phyloP scores from a whole-genome alignment of 1,139 yeast genomes.

The Geotrichum restrictum region DNA sequence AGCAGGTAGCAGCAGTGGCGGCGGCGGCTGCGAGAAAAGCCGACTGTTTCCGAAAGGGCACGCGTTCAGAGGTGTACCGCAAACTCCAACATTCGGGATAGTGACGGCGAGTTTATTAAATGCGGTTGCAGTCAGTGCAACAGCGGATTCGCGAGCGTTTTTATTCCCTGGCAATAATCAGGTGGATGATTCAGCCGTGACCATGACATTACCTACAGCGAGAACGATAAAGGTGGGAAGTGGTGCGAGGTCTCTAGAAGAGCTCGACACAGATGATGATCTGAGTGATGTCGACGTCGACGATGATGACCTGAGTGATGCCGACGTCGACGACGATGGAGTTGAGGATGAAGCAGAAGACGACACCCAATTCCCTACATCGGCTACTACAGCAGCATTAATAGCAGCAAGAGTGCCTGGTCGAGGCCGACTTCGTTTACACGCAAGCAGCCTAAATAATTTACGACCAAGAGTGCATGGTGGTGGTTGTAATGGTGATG shows the following conservation, averaged over 20 bases:
- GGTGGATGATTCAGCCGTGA: not conserved
- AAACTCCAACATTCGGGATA: slow-evolving; percentile 9
- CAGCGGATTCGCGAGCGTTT: slow-evolving; percentile 13
- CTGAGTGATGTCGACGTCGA: not conserved
- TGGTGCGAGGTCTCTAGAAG: not conserved
- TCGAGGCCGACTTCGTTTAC: too few relatives aligned
- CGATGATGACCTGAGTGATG: not conserved
- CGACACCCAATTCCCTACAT: not conserved
- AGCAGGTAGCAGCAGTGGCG: too few relatives aligned
- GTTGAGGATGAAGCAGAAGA: too few relatives aligned
- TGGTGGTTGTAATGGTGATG: not conserved
- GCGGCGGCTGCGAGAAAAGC: too few relatives aligned
- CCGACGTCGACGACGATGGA: slow-evolving; percentile 1
- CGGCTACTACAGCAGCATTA: not conserved
- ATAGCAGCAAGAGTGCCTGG: not conserved
- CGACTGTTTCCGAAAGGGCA: too few relatives aligned
- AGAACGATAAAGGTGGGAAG: not conserved
- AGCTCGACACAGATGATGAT: not conserved
- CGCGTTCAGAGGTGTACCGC: too few relatives aligned
- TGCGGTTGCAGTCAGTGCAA: slow-evolving; percentile 17
- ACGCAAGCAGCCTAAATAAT: too few relatives aligned
- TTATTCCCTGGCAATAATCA: slow-evolving; percentile 1
- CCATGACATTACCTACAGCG: not conserved
- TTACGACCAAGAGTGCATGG: too few relatives aligned
- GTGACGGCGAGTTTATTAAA: slow-evolving; percentile 19